A percentile compares a stretch with the other conserved stretches of the same genome.
Evolutionary conservation across 768 basidiomycete genomes (phyloP).

Genomic region (Suillus alpinus): DNA sequence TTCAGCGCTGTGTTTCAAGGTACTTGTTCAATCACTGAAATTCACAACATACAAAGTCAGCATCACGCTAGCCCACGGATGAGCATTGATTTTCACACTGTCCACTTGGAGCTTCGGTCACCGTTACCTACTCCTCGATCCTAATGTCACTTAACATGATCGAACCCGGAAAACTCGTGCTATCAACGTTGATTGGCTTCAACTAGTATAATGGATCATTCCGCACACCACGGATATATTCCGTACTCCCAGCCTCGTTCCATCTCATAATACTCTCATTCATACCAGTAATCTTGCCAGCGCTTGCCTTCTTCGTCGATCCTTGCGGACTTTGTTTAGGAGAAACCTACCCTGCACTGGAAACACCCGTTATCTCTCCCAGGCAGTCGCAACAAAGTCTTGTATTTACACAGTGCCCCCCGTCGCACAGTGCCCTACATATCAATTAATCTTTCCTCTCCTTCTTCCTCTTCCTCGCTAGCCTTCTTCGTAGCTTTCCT

Average conservation of each 20-base stretch:
- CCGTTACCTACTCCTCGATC: too few species aligned
- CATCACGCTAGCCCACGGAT: too few species aligned
- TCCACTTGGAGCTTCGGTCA: too few species aligned
- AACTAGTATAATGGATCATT: neutral
- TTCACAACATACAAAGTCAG: too few species aligned
- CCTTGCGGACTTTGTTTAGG: neutral
- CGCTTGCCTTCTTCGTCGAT: neutral
- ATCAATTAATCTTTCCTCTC: constrained; percentile 63
- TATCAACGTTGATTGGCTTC: constrained; percentile 5
- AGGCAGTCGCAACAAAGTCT: too few species aligned
- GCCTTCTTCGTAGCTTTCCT: constrained; percentile 75
- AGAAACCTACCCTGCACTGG: too few species aligned
- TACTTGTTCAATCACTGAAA: too few species aligned
- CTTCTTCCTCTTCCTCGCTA: constrained; percentile 38
- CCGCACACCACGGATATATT: constrained; percentile 12
- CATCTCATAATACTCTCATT: constrained; percentile 7
- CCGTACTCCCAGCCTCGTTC: constrained; percentile 8
- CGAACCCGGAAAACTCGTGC: constrained; percentile 2
- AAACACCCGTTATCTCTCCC: too few species aligned
- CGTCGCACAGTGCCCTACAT: constrained; percentile 42
- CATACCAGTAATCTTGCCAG: constrained; percentile 7
- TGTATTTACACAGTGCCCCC: too few species aligned
- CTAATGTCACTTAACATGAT: neutral
- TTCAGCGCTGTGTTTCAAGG: too few species aligned
- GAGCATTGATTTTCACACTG: too few species aligned